Conservation (phyloP, 2,329 filamentous ascomycete genomes). For the Trichoderma oligosporum region DNA sequence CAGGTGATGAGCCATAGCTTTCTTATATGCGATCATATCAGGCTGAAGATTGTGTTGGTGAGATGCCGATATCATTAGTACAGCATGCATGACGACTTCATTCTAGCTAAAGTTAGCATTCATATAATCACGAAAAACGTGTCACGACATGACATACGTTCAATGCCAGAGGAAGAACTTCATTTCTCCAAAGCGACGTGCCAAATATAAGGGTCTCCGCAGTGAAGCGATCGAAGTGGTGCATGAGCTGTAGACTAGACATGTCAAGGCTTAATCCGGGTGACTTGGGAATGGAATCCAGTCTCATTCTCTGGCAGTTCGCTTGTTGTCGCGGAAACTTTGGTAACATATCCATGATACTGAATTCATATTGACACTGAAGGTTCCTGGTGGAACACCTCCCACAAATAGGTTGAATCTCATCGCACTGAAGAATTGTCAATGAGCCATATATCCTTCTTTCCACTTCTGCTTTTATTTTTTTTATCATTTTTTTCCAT, state of each 20-base stretch:
- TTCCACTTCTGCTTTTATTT: not conserved
- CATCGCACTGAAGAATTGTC: conserved; percentile 1
- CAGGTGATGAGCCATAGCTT: conserved; percentile 4
- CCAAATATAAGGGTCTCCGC: conserved; percentile 9
- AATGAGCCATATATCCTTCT: not conserved
- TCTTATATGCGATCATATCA: not conserved
- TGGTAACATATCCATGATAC: conserved; percentile 13
- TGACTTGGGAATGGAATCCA: not conserved
- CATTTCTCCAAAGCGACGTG: conserved; percentile 5
- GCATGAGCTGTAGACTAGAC: conserved; percentile 9
- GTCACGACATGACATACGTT: not conserved
- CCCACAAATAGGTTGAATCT: conserved; percentile 3
- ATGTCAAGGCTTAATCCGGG: not conserved
- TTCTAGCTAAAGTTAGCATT: not conserved
- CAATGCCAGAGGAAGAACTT: conserved; percentile 10
- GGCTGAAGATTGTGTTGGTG: conserved; percentile 10
- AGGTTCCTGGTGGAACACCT: conserved; percentile 3
- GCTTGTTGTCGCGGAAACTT: not conserved
- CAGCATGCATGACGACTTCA: conserved; percentile 13
- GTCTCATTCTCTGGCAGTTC: not conserved
- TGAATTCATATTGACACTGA: conserved; percentile 8
- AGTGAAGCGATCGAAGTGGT: conserved; percentile 11
- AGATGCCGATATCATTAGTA: conserved; percentile 14
- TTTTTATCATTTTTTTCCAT: not conserved
- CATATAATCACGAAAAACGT: not conserved